Conservation (phyloP, 2,329 filamentous ascomycete species). For the Paraconiothyrium sp. region DNA sequence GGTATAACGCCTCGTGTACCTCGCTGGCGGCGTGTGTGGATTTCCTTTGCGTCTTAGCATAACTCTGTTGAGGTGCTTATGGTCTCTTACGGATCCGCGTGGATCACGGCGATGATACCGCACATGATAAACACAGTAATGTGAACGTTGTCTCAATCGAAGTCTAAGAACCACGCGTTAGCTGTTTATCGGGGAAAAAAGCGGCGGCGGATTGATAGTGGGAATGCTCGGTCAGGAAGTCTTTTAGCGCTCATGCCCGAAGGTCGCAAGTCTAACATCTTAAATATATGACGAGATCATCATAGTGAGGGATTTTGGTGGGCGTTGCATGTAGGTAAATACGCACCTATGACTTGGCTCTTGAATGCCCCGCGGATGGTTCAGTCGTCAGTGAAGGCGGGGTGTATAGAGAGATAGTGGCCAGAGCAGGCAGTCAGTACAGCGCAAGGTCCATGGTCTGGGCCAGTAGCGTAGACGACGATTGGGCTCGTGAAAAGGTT, state of each 20-base stretch:
- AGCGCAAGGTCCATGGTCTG: constrained; percentile 22
- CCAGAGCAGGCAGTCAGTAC: constrained; percentile 26
- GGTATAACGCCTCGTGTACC: constrained; percentile 55
- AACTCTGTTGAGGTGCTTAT: constrained; percentile 20
- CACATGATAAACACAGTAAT: constrained; percentile 54
- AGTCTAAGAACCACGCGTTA: constrained; percentile 33
- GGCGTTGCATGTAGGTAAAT: neutral
- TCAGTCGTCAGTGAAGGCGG: constrained; percentile 23
- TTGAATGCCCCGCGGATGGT: constrained; percentile 5
- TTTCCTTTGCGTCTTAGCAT: constrained; percentile 35
- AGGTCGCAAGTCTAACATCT: constrained; percentile 54
- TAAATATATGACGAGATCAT: constrained; percentile 49
- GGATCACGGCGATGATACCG: constrained; percentile 61
- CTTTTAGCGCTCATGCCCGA: constrained; percentile 47
- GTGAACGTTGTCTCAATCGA: constrained; percentile 4
- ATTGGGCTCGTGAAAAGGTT: constrained; percentile 19
- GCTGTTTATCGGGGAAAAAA: constrained; percentile 25
- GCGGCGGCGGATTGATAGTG: constrained; percentile 29
- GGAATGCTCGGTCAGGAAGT: constrained; percentile 45
- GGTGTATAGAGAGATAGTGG: constrained; percentile 17
- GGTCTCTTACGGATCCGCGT: constrained; percentile 51
- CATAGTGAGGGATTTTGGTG: constrained; percentile 29
- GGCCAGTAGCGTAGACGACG: constrained; percentile 15
- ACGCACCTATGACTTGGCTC: constrained; percentile 26
- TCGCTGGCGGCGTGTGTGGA: constrained; percentile 53